Conservation (phyloP, 2,329 filamentous ascomycete genomes). For the Fusarium algeriense region DNA sequence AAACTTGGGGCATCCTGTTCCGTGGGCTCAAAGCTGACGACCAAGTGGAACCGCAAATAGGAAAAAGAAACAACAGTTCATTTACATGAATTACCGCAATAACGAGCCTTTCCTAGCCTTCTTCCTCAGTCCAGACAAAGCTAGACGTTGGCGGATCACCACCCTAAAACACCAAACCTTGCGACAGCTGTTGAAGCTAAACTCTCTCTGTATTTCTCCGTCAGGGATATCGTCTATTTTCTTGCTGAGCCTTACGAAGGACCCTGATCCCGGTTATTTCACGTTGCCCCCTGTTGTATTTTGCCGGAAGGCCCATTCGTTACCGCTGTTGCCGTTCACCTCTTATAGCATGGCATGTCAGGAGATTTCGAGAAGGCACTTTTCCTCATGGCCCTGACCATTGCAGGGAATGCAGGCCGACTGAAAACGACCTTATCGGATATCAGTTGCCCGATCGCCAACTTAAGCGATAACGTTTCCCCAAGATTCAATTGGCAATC, state of each 20-base stretch:
- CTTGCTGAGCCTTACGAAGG: slow-evolving; percentile 21
- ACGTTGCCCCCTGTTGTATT: slow-evolving; percentile 12
- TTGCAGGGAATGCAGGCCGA: background rate
- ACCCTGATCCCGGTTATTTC: slow-evolving; percentile 29
- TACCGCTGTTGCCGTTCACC: slow-evolving; percentile 34
- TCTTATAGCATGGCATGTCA: slow-evolving; percentile 12
- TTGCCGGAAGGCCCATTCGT: slow-evolving; percentile 19
- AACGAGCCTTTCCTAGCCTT: background rate
- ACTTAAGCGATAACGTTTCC: slow-evolving; percentile 1
- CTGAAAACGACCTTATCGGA: slow-evolving; percentile 3
- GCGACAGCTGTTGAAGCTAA: slow-evolving; percentile 11
- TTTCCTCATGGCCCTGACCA: background rate
- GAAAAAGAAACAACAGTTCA: slow-evolving; percentile 33
- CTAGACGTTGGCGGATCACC: slow-evolving; percentile 21
- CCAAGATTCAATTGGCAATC: background rate
- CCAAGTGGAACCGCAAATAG: slow-evolving; percentile 18
- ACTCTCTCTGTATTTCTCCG: slow-evolving; percentile 5
- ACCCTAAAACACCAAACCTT: slow-evolving; percentile 21
- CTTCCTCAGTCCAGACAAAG: slow-evolving; percentile 9
- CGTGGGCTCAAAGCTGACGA: slow-evolving; percentile 4
- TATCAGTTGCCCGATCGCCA: slow-evolving; percentile 1
- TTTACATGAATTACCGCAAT: background rate
- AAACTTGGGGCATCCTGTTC: slow-evolving; percentile 37
- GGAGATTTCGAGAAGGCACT: slow-evolving; percentile 20
- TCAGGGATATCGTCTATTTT: slow-evolving; percentile 1